These are phyloP conservation scores for Beta vulgaris DNA, from an alignment of 148 eudicot genomes.

Conservation along the genomic window DNA sequence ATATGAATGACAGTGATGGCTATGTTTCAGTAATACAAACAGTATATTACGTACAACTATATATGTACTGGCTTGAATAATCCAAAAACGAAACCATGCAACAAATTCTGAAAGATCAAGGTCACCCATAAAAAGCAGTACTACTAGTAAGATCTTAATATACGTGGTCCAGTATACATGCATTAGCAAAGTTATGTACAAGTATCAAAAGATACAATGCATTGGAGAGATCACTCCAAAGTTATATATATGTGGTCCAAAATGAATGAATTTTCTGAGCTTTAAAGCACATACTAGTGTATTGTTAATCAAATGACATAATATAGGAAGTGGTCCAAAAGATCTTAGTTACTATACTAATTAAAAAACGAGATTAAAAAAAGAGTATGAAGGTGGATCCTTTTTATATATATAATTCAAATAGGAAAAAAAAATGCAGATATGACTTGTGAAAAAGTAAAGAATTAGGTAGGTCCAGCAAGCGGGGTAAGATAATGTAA, in stretches of 20 bases:
- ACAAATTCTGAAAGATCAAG: slow-evolving; percentile 2
- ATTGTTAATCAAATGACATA: no score
- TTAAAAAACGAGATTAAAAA: no score
- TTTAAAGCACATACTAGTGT: no score
- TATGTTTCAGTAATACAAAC: background rate
- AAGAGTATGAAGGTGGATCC: no score
- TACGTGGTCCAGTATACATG: slow-evolving; percentile 22
- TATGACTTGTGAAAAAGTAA: no score
- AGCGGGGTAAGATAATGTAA: no score
- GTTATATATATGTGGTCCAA: slow-evolving; percentile 19
- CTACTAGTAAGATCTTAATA: background rate
- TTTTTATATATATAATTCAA: no score
- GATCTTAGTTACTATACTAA: no score
- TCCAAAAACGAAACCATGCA: slow-evolving; percentile 18
- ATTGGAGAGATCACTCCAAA: slow-evolving; percentile 17
- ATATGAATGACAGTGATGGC: background rate
- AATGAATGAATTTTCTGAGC: slow-evolving; percentile 7
- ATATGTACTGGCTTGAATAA: background rate
- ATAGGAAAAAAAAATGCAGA: no score
- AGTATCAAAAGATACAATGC: slow-evolving; percentile 5
- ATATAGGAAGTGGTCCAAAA: no score
- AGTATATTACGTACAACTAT: slow-evolving; percentile 2
- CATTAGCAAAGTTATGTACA: background rate
- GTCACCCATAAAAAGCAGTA: slow-evolving; percentile 1
- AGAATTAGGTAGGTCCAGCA: no score